Percentiles rank a stretch among this genome's conserved stretches.
Conservation (phyloP, 768 basidiomycete species). For the Pleurotus platypus region DNA sequence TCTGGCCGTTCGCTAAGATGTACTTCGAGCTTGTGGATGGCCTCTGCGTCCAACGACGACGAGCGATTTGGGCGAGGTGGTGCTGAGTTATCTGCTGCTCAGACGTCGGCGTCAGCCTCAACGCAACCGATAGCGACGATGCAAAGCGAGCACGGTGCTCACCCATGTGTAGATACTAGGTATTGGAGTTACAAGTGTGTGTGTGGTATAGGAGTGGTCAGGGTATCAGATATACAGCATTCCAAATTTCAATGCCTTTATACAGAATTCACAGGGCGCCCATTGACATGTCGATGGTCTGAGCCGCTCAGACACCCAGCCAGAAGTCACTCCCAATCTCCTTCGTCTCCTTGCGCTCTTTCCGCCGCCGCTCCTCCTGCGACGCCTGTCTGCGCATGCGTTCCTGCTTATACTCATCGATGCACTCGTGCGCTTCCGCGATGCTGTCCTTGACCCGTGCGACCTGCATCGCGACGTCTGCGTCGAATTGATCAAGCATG, state of each 20-base stretch:
- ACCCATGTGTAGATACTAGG: not conserved
- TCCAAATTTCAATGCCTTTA: not conserved
- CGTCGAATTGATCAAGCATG: slow-evolving; percentile 30
- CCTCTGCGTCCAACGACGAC: slow-evolving; percentile 19
- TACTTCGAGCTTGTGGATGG: slow-evolving; percentile 48
- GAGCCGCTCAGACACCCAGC: slow-evolving; percentile 3
- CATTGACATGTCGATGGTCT: not conserved
- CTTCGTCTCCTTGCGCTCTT: slow-evolving; percentile 2
- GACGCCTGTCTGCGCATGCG: slow-evolving; percentile 2
- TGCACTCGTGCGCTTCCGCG: slow-evolving; percentile 15
- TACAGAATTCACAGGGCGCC: not conserved
- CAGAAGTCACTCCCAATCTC: slow-evolving; percentile 8
- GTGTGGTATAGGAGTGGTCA: slow-evolving; percentile 1
- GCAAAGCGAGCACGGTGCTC: not conserved
- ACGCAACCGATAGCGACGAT: not conserved
- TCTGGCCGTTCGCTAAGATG: slow-evolving; percentile 50
- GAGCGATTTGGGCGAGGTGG: not conserved
- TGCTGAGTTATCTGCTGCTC: not conserved
- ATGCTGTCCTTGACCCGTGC: slow-evolving; percentile 19
- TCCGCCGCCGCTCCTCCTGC: not conserved
- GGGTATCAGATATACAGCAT: not conserved
- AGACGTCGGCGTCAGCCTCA: not conserved
- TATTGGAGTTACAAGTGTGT: too few relatives aligned
- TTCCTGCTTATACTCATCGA: slow-evolving; percentile 18
- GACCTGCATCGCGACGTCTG: slow-evolving; percentile 24